A percentile compares a stretch with the other conserved stretches of the same genome.
phyloP scores from a whole-genome alignment of 108 stramenopile genomes.

The Cylindrotheca fusiformis region DNA sequence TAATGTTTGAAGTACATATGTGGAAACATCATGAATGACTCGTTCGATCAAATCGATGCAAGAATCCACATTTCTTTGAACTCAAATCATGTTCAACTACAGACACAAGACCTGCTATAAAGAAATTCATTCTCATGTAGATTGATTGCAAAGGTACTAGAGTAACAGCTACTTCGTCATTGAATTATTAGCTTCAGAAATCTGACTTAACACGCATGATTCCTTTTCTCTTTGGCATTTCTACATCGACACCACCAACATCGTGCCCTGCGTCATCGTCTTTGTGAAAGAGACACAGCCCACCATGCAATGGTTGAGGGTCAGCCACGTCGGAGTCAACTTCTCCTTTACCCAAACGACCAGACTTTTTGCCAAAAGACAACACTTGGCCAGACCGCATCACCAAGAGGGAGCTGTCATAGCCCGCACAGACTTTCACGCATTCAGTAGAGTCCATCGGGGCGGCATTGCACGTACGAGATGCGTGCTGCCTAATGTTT shows the following conservation, averaged over 20 bases:
- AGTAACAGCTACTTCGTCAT: too few relatives aligned
- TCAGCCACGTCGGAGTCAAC: conserved; percentile 25
- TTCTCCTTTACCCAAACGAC: conserved; percentile 65
- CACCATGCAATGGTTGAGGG: conserved; percentile 59
- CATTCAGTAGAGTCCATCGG: background rate
- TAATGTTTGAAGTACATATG: too few relatives aligned
- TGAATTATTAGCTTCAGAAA: too few relatives aligned
- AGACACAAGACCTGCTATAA: too few relatives aligned
- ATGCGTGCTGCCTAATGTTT: conserved; percentile 13
- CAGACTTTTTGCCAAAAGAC: conserved; percentile 59
- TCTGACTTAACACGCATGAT: background rate
- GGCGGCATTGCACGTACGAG: background rate
- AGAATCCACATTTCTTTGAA: too few relatives aligned
- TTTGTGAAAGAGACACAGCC: conserved; percentile 50
- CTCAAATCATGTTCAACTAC: too few relatives aligned
- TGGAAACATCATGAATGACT: too few relatives aligned
- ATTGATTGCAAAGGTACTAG: too few relatives aligned
- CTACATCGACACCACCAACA: too few relatives aligned
- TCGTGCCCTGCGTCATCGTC: too few relatives aligned
- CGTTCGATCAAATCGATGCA: too few relatives aligned
- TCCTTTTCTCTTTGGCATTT: background rate
- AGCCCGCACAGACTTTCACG: conserved; percentile 57
- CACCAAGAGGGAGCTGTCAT: conserved; percentile 55
- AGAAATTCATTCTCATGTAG: too few relatives aligned
- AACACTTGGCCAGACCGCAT: conserved; percentile 49